Conservation (phyloP, 352 stramenopile species). For the Globisporangium nunn region DNA sequence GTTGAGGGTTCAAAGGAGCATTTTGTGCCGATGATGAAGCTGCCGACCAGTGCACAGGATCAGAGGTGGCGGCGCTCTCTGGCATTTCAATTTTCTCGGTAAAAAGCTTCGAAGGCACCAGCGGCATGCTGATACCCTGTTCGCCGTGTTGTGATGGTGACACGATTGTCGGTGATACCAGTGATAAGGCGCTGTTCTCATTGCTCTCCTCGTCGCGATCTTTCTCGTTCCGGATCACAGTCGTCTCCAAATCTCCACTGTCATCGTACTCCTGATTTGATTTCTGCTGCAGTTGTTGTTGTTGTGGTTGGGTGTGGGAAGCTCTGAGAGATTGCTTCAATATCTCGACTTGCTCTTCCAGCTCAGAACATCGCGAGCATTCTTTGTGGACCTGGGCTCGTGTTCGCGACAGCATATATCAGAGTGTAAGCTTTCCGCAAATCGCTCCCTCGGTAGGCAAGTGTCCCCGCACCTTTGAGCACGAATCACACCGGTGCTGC, state of each 20-base stretch:
- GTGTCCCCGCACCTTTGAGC: slow-evolving; percentile 2
- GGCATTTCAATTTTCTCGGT: no score
- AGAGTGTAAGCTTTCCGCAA: slow-evolving; percentile 3
- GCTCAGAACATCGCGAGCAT: slow-evolving; percentile 11
- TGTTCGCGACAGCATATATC: background rate
- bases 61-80: no score
- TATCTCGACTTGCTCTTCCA: slow-evolving; percentile 16
- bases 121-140: background rate
- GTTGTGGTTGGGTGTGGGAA: background rate
- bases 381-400: background rate
- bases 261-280: slow-evolving; percentile 10
- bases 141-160: no score
- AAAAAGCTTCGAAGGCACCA: no score
- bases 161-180: no score
- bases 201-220: background rate
- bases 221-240: slow-evolving; percentile 4
- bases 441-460: no score
- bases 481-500: slow-evolving; percentile 9
- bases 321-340: background rate
- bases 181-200: background rate
- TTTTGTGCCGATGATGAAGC: no score
- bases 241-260: slow-evolving; percentile 4
- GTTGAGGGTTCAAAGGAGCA: no score
- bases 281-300: background rate
- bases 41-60: no score